These are phyloP conservation scores for Eucalyptus sp. DNA, from an alignment of 345 rosid genomes.

Conservation along the genomic window DNA sequence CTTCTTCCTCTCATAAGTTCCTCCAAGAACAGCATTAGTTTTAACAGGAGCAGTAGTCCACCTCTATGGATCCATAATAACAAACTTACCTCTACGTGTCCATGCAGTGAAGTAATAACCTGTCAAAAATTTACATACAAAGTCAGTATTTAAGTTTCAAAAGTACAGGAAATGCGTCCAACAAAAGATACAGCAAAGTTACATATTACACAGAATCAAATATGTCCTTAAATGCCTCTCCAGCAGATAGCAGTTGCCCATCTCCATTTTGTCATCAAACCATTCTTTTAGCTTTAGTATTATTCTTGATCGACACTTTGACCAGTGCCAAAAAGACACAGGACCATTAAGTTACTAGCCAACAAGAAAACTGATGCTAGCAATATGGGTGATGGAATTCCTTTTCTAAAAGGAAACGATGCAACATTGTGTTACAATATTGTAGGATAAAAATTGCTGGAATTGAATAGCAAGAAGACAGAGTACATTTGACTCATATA, in stretches of 20 bases:
- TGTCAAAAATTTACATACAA: not conserved
- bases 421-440: not conserved
- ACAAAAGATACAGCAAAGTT: not conserved
- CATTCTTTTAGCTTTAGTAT: not conserved
- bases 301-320: not conserved
- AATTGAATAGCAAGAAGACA: not conserved
- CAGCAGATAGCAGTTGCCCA: not conserved
- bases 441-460: not conserved
- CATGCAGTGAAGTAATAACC: slow-evolving; percentile 6
- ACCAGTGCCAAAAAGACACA: not conserved
- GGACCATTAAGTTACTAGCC: not conserved
- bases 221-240: not conserved
- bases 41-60: not conserved
- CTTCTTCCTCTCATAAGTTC: not conserved
- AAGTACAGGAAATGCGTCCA: not conserved
- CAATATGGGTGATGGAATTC: not conserved
- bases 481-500: not conserved
- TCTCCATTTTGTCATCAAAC: not conserved
- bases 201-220: not conserved
- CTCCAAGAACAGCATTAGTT: not conserved
- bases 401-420: not conserved
- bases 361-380: not conserved
- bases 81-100: not conserved
- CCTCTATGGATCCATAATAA: not conserved
- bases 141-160: not conserved